phyloP scores from a whole-genome alignment of 2,329 filamentous ascomycete species.

The Fusarium cicatricum region DNA sequence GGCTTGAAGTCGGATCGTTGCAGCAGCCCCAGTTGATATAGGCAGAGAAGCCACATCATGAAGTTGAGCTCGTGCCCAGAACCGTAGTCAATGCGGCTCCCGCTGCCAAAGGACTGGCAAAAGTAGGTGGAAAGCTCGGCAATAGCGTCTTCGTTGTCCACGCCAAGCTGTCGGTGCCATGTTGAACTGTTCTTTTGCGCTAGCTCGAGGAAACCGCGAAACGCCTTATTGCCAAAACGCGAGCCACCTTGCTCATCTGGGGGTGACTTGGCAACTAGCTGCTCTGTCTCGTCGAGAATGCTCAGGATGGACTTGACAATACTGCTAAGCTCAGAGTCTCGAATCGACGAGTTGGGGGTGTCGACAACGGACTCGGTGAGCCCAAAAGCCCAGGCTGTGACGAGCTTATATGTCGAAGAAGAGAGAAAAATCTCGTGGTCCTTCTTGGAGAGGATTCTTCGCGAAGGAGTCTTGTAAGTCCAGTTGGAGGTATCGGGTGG shows the following conservation, averaged over 20 bases:
- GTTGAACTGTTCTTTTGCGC: conserved; percentile 61
- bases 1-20: conserved; percentile 72
- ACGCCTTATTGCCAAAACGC: conserved; percentile 93
- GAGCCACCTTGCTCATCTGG: conserved; percentile 88
- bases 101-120: conserved; percentile 84
- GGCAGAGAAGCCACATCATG: conserved; percentile 92
- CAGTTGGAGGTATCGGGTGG: conserved; percentile 69
- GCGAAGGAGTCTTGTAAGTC: conserved; percentile 71
- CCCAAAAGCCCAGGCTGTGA: conserved; percentile 85
- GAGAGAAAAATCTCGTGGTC: conserved; percentile 85
- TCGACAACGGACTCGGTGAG: conserved; percentile 84
- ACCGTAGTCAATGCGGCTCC: conserved; percentile 90
- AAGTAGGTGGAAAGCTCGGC: conserved; percentile 83
- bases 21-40: conserved; percentile 80
- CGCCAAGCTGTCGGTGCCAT: conserved; percentile 72
- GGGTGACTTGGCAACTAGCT: conserved; percentile 73
- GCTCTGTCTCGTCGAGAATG: conserved; percentile 75
- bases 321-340: conserved; percentile 64
- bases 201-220: conserved; percentile 81
- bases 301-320: conserved; percentile 69
- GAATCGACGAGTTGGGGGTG: conserved; percentile 69
- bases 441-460: conserved; percentile 80
- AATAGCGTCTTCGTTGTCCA: conserved; percentile 62
- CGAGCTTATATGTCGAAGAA: conserved; percentile 77
- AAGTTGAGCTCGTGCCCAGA: conserved; percentile 99